Conservation (phyloP, 495 filamentous ascomycete genomes). For the Xylaria curta region DNA sequence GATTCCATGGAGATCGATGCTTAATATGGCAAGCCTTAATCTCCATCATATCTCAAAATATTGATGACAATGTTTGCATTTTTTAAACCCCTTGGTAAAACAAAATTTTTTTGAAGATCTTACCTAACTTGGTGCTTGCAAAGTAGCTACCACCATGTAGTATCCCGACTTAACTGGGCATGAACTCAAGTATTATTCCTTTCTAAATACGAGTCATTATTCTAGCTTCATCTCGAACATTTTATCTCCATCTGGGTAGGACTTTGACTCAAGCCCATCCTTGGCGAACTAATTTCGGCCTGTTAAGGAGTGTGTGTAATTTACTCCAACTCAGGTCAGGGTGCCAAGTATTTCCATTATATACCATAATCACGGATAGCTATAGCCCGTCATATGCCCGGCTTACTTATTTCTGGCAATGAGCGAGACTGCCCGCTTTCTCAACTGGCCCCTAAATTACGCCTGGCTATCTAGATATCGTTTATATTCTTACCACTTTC, state of each 20-base stretch:
- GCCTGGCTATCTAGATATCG: not conserved
- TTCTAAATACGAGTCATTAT: no score
- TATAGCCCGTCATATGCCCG: not conserved
- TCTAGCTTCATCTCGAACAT: no score
- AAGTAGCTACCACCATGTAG: no score
- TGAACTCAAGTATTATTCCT: no score
- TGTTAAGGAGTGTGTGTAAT: not conserved
- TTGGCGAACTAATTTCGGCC: not conserved
- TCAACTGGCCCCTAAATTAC: not conserved
- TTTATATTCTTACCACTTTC: not conserved
- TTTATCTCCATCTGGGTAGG: not conserved
- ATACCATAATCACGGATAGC: not conserved
- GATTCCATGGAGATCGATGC: no score
- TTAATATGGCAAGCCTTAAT: no score
- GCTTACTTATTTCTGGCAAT: not conserved
- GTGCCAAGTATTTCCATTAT: not conserved
- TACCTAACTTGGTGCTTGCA: no score
- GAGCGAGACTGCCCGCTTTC: not conserved
- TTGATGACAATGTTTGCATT: no score
- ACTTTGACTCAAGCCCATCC: not conserved
- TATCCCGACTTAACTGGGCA: no score
- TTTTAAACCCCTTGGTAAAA: no score
- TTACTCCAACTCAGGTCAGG: not conserved
- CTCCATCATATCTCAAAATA: no score
- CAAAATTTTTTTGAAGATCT: no score